Percentiles rank a stretch among this genome's conserved stretches.
These are phyloP conservation scores for Thermoascus crustaceus DNA, from an alignment of 2,329 filamentous ascomycete species.

Conservation along the genomic window DNA sequence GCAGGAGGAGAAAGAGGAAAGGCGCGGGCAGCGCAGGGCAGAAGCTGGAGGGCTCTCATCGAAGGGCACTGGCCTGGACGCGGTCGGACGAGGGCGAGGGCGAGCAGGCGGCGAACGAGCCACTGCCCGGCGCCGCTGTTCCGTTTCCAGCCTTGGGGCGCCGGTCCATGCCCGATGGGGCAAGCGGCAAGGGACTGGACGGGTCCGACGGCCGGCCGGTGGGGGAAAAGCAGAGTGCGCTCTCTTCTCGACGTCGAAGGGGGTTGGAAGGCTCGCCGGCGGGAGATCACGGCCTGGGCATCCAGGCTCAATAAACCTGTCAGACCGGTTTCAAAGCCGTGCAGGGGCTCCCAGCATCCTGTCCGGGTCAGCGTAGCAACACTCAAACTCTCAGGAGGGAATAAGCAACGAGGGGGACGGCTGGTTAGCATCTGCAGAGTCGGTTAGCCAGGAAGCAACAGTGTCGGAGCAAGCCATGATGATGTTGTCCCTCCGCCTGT, in stretches of 20 bases:
- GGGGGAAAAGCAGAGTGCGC: too few relatives aligned
- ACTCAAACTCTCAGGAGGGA: not conserved
- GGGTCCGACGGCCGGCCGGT: too few relatives aligned
- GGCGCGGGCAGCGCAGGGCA: too few relatives aligned
- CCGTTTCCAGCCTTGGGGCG: constrained; percentile 1
- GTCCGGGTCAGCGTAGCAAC: not conserved
- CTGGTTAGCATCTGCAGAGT: not conserved
- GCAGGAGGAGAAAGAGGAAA: constrained; percentile 18
- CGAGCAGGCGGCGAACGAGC: not conserved
- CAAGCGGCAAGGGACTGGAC: not conserved
- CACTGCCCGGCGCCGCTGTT: not conserved
- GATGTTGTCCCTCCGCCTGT: not conserved
- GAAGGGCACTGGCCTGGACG: too few relatives aligned
- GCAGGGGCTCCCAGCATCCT: too few relatives aligned
- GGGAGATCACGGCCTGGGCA: too few relatives aligned
- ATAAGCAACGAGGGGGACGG: not conserved
- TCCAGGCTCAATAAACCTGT: too few relatives aligned
- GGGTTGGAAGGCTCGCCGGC: too few relatives aligned
- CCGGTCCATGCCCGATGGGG: not conserved
- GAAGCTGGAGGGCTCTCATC: too few relatives aligned
- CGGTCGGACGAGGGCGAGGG: not conserved
- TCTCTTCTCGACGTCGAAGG: too few relatives aligned
- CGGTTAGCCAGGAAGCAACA: not conserved
- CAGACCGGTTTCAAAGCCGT: too few relatives aligned
- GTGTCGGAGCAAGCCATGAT: constrained; percentile 4